Evolutionary conservation across 2,329 filamentous ascomycete species (phyloP).

Genomic region (Elsinoe ampelina): DNA sequence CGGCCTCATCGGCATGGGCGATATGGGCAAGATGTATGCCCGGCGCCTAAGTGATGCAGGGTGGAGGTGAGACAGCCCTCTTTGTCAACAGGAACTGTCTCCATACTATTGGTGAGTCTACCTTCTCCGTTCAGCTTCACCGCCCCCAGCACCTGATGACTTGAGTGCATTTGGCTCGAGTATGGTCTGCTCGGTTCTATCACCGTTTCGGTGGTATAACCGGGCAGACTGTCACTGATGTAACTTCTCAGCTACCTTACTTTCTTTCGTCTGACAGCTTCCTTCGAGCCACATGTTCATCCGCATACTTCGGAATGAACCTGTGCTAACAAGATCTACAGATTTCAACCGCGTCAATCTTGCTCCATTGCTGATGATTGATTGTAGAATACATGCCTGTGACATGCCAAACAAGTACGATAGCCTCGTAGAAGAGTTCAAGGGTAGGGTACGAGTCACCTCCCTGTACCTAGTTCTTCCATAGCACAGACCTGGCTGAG

Average conservation of each 20-base stretch:
- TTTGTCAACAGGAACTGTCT: not conserved
- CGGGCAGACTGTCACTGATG: constrained; percentile 77
- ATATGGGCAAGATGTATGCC: constrained; percentile 99
- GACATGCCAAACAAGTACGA: constrained; percentile 86
- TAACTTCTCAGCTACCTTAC: constrained; percentile 98
- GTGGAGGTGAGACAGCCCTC: constrained; percentile 69
- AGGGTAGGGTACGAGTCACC: constrained; percentile 63
- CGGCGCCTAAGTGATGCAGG: constrained; percentile 78
- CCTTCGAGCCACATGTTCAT: constrained; percentile 6
- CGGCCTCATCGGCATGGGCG: constrained; percentile 96
- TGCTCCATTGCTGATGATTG: constrained; percentile 20
- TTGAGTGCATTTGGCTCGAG: constrained; percentile 99
- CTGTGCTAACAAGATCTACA: constrained; percentile 1
- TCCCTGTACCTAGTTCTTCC: constrained; percentile 31
- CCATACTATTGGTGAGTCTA: constrained; percentile 28
- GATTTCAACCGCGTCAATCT: not conserved
- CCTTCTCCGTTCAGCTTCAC: constrained; percentile 14
- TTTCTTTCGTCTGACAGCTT: constrained; percentile 69
- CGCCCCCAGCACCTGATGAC: constrained; percentile 68
- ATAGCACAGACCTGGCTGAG: constrained; percentile 33
- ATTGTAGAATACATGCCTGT: constrained; percentile 85
- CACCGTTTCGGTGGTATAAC: constrained; percentile 61
- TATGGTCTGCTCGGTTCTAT: constrained; percentile 59
- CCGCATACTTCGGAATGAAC: not conserved
- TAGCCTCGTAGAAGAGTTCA: constrained; percentile 69